A percentile compares a stretch with the other conserved stretches of the same genome.
These are phyloP conservation scores for Backusella australiensis DNA, from an alignment of 192 early-diverging fungal genomes.

Conservation along the genomic window DNA sequence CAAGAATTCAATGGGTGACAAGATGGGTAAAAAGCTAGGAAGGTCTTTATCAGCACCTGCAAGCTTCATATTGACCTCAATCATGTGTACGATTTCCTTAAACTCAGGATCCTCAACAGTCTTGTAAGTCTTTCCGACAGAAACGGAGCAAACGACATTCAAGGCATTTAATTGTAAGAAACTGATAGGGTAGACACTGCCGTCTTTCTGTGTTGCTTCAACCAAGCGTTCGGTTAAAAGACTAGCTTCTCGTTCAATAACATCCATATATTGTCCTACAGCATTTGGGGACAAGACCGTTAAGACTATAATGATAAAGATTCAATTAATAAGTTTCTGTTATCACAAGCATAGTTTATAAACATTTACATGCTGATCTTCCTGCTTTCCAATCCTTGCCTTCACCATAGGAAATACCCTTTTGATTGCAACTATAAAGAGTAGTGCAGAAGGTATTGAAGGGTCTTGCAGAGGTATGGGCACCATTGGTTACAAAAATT, in stretches of 20 bases:
- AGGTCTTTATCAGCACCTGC: slow-evolving; percentile 8
- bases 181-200: neutral
- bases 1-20: neutral
- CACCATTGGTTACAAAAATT: neutral
- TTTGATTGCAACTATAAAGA: slow-evolving; percentile 7
- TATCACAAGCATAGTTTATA: neutral
- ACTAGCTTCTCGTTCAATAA: neutral
- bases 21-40: neutral
- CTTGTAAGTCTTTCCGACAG: slow-evolving; percentile 1
- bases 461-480: neutral
- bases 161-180: neutral
- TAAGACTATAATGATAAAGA: neutral
- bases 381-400: neutral
- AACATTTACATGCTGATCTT: neutral
- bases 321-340: neutral
- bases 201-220: neutral
- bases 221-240: neutral
- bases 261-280: neutral
- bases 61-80: neutral
- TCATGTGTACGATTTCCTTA: neutral
- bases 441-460: neutral
- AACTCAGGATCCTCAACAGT: slow-evolving; percentile 3
- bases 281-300: neutral
- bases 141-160: neutral
- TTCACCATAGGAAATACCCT: slow-evolving; percentile 11